phyloP scores from a whole-genome alignment of 768 basidiomycete genomes.

The Boletus barrowsii region DNA sequence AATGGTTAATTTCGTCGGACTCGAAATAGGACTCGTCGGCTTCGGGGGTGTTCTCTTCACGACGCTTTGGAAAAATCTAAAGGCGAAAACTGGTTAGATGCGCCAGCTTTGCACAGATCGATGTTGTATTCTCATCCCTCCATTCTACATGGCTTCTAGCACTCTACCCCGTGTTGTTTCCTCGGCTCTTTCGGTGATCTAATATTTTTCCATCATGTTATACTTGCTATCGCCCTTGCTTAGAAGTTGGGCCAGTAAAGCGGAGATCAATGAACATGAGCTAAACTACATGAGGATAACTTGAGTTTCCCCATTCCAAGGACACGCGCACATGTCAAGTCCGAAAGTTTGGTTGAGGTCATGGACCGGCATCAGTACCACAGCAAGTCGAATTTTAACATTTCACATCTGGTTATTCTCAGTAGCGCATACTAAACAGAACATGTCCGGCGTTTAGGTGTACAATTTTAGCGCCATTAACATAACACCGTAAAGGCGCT shows the following conservation, averaged over 20 bases:
- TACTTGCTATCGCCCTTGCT: not conserved
- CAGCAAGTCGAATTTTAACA: no score
- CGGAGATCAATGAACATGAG: not conserved
- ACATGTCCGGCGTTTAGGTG: no score
- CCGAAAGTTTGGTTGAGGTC: not conserved
- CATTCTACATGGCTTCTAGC: not conserved
- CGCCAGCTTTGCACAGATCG: not conserved
- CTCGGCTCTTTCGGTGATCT: not conserved
- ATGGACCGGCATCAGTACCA: no score
- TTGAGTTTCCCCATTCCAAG: not conserved
- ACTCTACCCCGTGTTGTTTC: not conserved
- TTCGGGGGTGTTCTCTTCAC: constrained; percentile 54
- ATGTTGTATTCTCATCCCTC: not conserved
- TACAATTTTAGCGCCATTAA: no score
- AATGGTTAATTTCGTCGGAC: constrained; percentile 56
- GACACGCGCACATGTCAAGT: not conserved
- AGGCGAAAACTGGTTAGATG: constrained; percentile 56
- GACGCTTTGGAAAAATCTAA: constrained; percentile 59
- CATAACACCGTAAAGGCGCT: no score
- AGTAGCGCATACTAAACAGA: no score
- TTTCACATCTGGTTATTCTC: no score
- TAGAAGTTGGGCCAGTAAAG: not conserved
- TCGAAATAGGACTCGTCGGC: constrained; percentile 60
- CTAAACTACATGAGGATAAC: not conserved
- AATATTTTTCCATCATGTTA: not conserved